phyloP scores from a whole-genome alignment of 495 filamentous ascomycete genomes.

The Alectoria sarmentosa region DNA sequence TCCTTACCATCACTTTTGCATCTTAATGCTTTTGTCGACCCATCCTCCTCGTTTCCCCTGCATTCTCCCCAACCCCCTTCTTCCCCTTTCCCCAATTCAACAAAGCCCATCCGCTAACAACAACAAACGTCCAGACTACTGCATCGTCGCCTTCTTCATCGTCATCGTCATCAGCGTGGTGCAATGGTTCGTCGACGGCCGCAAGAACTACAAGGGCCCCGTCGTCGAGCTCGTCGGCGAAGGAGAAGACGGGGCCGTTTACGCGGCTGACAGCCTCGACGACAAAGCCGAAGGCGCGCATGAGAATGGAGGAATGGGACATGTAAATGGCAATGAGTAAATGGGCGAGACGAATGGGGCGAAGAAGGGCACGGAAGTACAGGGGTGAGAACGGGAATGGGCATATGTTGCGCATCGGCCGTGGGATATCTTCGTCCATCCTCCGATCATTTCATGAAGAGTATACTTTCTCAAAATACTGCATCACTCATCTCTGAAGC shows the following conservation, averaged over 20 bases:
- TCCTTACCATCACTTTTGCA: not conserved
- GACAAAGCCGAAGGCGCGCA: not conserved
- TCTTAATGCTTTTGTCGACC: not conserved
- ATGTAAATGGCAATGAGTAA: no score
- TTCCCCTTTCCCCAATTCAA: not conserved
- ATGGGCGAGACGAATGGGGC: no score
- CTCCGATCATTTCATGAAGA: no score
- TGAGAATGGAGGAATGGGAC: no score
- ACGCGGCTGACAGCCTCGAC: not conserved
- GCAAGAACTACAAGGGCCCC: constrained; percentile 63
- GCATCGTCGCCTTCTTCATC: constrained; percentile 62
- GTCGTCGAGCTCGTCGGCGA: constrained; percentile 40
- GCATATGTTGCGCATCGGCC: no score
- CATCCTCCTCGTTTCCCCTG: not conserved
- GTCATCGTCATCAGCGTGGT: constrained; percentile 56
- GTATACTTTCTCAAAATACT: no score
- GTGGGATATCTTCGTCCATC: no score
- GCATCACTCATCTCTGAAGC: no score
- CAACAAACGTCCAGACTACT: constrained; percentile 47
- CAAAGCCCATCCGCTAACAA: constrained; percentile 1
- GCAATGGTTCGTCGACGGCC: constrained; percentile 67
- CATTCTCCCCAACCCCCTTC: not conserved
- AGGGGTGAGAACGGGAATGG: no score
- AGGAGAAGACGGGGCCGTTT: not conserved
- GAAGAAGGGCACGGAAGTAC: no score